A percentile compares a stretch with the other conserved stretches of the same genome.
phyloP scores from a whole-genome alignment of 2,329 filamentous ascomycete species.

The Parafenestella ontariensis region DNA sequence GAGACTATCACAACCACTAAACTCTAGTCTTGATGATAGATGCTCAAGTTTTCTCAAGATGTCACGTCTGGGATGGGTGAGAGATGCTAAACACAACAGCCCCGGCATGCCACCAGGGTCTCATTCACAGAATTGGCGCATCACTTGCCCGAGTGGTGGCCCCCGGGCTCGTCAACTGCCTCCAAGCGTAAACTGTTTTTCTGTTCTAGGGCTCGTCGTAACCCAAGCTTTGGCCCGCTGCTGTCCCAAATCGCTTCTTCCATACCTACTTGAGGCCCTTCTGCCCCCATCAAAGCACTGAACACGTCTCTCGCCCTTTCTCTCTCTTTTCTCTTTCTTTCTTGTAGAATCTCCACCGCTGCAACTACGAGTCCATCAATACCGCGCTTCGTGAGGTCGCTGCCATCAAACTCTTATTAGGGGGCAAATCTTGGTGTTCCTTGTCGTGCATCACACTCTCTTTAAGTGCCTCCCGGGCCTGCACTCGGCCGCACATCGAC shows the following conservation, averaged over 20 bases:
- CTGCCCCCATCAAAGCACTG: slow-evolving; percentile 13
- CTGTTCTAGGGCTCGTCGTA: slow-evolving; percentile 39
- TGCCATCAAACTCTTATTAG: slow-evolving; percentile 38
- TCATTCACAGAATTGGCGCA: slow-evolving; percentile 13
- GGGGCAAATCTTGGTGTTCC: slow-evolving; percentile 37
- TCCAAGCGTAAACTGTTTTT: slow-evolving; percentile 42
- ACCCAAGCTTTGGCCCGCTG: slow-evolving; percentile 44
- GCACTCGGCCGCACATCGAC: slow-evolving; percentile 31
- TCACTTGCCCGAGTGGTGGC: slow-evolving; percentile 6
- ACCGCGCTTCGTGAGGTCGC: slow-evolving; percentile 21
- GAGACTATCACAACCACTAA: neutral
- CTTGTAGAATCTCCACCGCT: slow-evolving; percentile 20
- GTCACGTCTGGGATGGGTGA: slow-evolving; percentile 12
- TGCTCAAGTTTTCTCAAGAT: too few relatives aligned
- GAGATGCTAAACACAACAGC: slow-evolving; percentile 14
- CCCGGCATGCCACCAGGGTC: slow-evolving; percentile 15
- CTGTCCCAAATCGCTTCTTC: slow-evolving; percentile 41
- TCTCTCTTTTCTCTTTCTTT: slow-evolving; percentile 35
- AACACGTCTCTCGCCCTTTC: slow-evolving; percentile 30
- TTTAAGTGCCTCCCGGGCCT: slow-evolving; percentile 24
- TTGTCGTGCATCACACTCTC: slow-evolving; percentile 33
- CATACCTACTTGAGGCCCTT: slow-evolving; percentile 38
- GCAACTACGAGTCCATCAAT: slow-evolving; percentile 34
- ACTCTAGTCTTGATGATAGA: too few relatives aligned
- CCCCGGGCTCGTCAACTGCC: slow-evolving; percentile 23